Percentiles rank a stretch among this genome's conserved stretches.
These are phyloP conservation scores for Ogataea angusta DNA, from an alignment of 805 yeast species.

Conservation along the genomic window DNA sequence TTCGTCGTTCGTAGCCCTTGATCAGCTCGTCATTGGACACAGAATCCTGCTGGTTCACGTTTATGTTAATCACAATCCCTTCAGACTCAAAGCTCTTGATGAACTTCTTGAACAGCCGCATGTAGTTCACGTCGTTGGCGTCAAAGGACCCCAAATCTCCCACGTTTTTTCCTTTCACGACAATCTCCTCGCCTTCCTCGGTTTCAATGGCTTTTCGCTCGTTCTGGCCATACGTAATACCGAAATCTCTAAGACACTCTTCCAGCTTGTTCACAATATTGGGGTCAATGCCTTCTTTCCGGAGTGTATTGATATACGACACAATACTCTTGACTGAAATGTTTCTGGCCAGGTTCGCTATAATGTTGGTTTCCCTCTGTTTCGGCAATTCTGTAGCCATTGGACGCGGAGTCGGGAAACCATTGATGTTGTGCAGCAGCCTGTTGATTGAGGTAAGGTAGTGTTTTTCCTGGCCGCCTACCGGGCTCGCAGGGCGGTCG, in stretches of 20 bases:
- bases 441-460: slow-evolving; percentile 32
- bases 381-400: slow-evolving; percentile 13
- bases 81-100: slow-evolving; percentile 43
- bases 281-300: slow-evolving; percentile 27
- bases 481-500: slow-evolving; percentile 12
- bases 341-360: slow-evolving; percentile 17
- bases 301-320: slow-evolving; percentile 37
- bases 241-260: slow-evolving; percentile 33
- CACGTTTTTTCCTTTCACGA: slow-evolving; percentile 23
- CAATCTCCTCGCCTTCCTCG: slow-evolving; percentile 23
- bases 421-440: slow-evolving; percentile 31
- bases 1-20: slow-evolving; percentile 65
- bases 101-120: slow-evolving; percentile 40
- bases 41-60: slow-evolving; percentile 30
- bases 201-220: slow-evolving; percentile 5
- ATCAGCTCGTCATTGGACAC: slow-evolving; percentile 37
- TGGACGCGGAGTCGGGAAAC: slow-evolving; percentile 16
- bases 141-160: slow-evolving; percentile 32
- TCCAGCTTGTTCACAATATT: slow-evolving; percentile 36
- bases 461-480: slow-evolving; percentile 15
- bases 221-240: slow-evolving; percentile 2
- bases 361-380: slow-evolving; percentile 9
- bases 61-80: slow-evolving; percentile 31
- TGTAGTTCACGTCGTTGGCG: slow-evolving; percentile 32
- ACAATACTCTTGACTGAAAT: slow-evolving; percentile 32